phyloP scores from a whole-genome alignment of 148 eudicot species.

The Persicaria maculosa region DNA sequence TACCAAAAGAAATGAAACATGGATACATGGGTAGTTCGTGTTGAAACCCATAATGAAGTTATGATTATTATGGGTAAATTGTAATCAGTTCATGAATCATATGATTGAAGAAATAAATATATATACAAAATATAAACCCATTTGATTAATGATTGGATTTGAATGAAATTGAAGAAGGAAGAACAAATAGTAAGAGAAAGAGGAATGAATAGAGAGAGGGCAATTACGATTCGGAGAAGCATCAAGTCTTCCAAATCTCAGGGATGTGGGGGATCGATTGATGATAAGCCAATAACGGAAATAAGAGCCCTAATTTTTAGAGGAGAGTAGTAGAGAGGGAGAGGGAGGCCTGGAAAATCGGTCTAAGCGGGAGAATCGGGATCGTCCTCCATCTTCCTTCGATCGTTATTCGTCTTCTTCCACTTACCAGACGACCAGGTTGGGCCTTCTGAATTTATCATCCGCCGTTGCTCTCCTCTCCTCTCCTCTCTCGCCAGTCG shows the following conservation, averaged over 20 bases:
- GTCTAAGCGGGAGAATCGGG: slow-evolving; percentile 27
- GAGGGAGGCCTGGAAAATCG: neutral
- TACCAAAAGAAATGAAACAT: too few species aligned
- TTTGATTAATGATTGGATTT: too few species aligned
- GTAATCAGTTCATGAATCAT: too few species aligned
- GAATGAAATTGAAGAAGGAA: neutral
- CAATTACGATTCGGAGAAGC: slow-evolving; percentile 3
- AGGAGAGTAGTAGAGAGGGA: neutral
- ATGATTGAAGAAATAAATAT: too few species aligned
- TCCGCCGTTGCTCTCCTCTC: too few species aligned
- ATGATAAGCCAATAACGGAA: neutral
- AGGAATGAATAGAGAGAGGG: neutral
- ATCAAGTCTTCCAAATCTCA: slow-evolving; percentile 7
- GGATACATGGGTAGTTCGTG: too few species aligned
- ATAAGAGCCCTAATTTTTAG: slow-evolving; percentile 8
- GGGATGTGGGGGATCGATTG: neutral
- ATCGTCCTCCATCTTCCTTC: slow-evolving; percentile 10
- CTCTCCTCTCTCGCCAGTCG: neutral
- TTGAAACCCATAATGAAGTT: too few species aligned
- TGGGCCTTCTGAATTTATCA: neutral
- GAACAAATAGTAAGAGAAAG: neutral
- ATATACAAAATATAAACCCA: too few species aligned
- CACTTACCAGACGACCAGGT: neutral
- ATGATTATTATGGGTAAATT: too few species aligned
- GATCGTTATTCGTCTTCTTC: neutral